Evolutionary conservation across 2,329 filamentous ascomycete species (phyloP).

Genomic region (Colletotrichum cuscutae): DNA sequence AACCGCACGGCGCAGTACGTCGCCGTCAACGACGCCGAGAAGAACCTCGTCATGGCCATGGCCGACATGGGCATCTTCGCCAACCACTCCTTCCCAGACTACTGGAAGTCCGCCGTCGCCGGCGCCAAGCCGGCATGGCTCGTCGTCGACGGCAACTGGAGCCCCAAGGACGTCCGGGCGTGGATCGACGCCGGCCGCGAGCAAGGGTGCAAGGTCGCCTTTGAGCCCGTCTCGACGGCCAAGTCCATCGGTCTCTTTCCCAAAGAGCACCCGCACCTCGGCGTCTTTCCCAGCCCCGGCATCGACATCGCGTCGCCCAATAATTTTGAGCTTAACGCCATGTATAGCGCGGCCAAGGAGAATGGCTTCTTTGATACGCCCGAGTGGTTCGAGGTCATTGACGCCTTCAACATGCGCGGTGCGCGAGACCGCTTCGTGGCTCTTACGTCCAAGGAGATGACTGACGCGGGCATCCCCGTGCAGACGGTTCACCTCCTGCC

Average conservation of each 20-base stretch:
- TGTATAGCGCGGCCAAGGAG: slow-evolving; percentile 77
- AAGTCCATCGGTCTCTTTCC: slow-evolving; percentile 80
- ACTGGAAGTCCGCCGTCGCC: slow-evolving; percentile 70
- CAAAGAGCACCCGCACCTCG: slow-evolving; percentile 50
- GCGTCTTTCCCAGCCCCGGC: slow-evolving; percentile 69
- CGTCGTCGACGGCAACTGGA: slow-evolving; percentile 91
- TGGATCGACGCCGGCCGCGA: slow-evolving; percentile 74
- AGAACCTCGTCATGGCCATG: slow-evolving; percentile 91
- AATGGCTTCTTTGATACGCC: slow-evolving; percentile 74
- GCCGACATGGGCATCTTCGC: slow-evolving; percentile 92
- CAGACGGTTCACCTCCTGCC: slow-evolving; percentile 87
- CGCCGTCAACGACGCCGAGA: slow-evolving; percentile 84
- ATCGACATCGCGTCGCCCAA: slow-evolving; percentile 87
- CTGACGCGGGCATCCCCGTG: slow-evolving; percentile 84
- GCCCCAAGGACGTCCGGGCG: slow-evolving; percentile 68
- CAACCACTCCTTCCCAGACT: slow-evolving; percentile 59
- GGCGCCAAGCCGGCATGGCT: slow-evolving; percentile 76
- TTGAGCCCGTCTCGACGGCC: slow-evolving; percentile 87
- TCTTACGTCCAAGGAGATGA: slow-evolving; percentile 73
- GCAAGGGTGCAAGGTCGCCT: slow-evolving; percentile 71
- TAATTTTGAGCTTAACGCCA: slow-evolving; percentile 79
- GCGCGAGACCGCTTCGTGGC: slow-evolving; percentile 77
- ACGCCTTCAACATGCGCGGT: slow-evolving; percentile 77
- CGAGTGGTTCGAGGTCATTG: slow-evolving; percentile 83
- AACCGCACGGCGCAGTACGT: slow-evolving; percentile 90